Percentiles rank a stretch among this genome's conserved stretches.
Conservation (phyloP, 345 rosid genomes). For the Mangifera indica region DNA sequence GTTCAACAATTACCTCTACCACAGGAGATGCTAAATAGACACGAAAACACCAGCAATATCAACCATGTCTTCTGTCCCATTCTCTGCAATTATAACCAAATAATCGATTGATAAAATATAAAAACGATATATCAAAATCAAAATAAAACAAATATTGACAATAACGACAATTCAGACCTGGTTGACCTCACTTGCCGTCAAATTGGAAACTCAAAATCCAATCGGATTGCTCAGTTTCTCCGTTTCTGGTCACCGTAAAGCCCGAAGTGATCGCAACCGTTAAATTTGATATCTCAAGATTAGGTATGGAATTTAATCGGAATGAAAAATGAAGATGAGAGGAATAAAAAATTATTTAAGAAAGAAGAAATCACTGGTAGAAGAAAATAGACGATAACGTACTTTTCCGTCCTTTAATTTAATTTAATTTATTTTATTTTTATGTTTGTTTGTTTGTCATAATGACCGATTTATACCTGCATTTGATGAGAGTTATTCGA, state of each 20-base stretch:
- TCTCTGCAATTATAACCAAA: constrained; percentile 25
- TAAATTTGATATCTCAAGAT: neutral
- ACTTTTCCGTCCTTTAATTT: neutral
- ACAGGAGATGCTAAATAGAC: constrained; percentile 31
- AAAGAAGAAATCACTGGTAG: neutral
- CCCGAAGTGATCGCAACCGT: neutral
- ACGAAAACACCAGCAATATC: constrained; percentile 30
- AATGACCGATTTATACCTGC: constrained; percentile 10
- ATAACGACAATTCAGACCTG: neutral
- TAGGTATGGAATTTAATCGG: neutral
- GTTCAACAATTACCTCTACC: constrained; percentile 44
- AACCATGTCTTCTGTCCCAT: constrained; percentile 47
- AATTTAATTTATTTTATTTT: too few relatives aligned
- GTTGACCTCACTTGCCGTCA: neutral
- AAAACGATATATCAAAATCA: neutral
- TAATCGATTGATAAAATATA: neutral
- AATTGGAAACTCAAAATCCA: constrained; percentile 6
- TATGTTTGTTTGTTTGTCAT: neutral
- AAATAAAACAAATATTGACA: neutral
- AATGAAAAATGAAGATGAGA: neutral
- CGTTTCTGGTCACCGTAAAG: neutral
- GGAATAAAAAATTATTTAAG: neutral
- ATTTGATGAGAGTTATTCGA: neutral
- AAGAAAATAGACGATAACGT: neutral
- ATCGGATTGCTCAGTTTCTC: neutral